phyloP scores from a whole-genome alignment of 805 yeast species.

The Ogataea polymorpha region DNA sequence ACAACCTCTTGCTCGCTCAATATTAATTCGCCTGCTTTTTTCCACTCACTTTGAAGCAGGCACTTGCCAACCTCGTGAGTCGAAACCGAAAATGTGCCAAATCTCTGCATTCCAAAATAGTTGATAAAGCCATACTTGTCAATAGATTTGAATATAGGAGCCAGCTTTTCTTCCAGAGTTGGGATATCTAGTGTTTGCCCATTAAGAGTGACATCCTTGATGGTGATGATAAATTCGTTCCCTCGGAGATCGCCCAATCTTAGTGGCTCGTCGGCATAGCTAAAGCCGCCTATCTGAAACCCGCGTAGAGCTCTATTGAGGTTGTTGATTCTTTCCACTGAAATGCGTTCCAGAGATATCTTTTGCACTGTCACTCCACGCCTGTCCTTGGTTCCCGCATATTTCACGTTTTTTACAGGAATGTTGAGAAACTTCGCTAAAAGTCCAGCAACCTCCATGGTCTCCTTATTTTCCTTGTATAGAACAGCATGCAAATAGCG shows the following conservation, averaged over 20 bases:
- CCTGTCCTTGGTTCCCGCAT: slow-evolving; percentile 96
- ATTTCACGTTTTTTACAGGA: slow-evolving; percentile 68
- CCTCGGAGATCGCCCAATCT: slow-evolving; percentile 84
- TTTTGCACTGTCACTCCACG: slow-evolving; percentile 93
- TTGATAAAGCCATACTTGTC: slow-evolving; percentile 77
- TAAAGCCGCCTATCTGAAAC: slow-evolving; percentile 75
- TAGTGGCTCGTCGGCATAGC: slow-evolving; percentile 59
- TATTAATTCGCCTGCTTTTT: slow-evolving; percentile 72
- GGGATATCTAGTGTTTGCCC: slow-evolving; percentile 23
- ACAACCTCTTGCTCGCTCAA: slow-evolving; percentile 84
- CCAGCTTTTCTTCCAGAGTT: slow-evolving; percentile 45
- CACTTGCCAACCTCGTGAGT: slow-evolving; percentile 83
- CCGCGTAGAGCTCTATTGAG: slow-evolving; percentile 76
- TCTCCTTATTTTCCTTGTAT: slow-evolving; percentile 93
- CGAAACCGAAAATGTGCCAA: slow-evolving; percentile 92
- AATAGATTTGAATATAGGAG: slow-evolving; percentile 54
- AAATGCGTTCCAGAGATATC: slow-evolving; percentile 63
- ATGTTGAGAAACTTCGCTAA: slow-evolving; percentile 70
- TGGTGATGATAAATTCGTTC: slow-evolving; percentile 81
- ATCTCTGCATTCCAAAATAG: slow-evolving; percentile 97
- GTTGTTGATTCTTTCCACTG: slow-evolving; percentile 70
- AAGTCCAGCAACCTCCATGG: slow-evolving; percentile 88
- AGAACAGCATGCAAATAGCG: slow-evolving; percentile 72
- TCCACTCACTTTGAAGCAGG: slow-evolving; percentile 72
- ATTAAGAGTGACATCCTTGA: slow-evolving; percentile 61